Evolutionary conservation across 495 filamentous ascomycete species (phyloP), one percentile per base, ranked within the genome.

Genomic region (Tuber indicum): DNA sequence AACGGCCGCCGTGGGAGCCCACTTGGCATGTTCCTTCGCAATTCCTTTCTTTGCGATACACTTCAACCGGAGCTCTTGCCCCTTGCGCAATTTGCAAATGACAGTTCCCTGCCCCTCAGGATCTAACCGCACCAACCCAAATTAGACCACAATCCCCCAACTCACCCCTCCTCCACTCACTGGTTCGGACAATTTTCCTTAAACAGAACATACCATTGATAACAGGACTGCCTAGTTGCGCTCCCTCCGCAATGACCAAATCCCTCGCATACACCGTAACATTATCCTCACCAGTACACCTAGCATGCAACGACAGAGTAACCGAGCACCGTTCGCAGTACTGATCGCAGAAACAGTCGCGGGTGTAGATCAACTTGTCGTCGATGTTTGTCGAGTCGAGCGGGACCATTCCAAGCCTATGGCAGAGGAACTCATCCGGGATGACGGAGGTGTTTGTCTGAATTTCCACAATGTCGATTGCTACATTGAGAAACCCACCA

Each of bases 31-130:
- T 84, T 99, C 96, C 87, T 98, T 99, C 4, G 95, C 94, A 76
- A 98, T 98, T 0, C 96, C 96, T 87, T 98, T 98, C 88, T 97
- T 98, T 73, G 94, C 96, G 79, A 98, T 90, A 82, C 95, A 98
- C 69, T 90, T 91, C 84, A 98, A 88, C 84, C 92, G 91, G 74
- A 99, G 84, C 84, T 97, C 93, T 84, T 99, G 96, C 7, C 90
- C 92, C 75, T 93, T 92, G 36, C 94, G 88, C 79, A 99, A 85
- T 86, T 98, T 97, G 83, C 91, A 91, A 80, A 99, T 94, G 75
- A 98, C 87, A 8, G 90, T 87, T 0, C 96, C 96, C 73, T 91
- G 88, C 1, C 90, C 90, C 44, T 95, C 92, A 0, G 91, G 87
- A 80, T 99, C 96, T 69, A 85, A 88, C 69, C 73, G 58, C 26